Percentiles rank a stretch among this genome's conserved stretches.
phyloP scores from a whole-genome alignment of 176 grass and related monocot genomes.

The Hordeum vulgare region DNA sequence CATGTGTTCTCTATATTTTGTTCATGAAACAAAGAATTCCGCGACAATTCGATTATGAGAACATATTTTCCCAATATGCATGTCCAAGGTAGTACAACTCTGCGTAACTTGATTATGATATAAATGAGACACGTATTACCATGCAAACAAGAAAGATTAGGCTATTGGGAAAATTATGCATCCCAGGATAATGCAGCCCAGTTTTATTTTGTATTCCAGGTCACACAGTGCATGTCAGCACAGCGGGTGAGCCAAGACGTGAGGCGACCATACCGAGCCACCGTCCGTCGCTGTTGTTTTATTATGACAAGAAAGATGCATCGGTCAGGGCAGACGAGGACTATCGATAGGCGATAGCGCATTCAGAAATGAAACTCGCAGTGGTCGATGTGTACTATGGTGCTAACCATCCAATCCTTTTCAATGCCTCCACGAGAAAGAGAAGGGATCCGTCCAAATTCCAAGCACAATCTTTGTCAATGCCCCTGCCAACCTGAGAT shows the following conservation, averaged over 20 bases:
- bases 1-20: not conserved
- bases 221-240: conserved; percentile 26
- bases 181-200: not conserved
- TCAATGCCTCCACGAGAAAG: not conserved
- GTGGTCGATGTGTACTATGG: conserved; percentile 31
- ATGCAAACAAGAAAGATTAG: too few species aligned
- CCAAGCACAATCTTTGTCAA: conserved; percentile 5
- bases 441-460: not conserved
- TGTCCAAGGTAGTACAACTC: not conserved
- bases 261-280: conserved; percentile 34
- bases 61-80: not conserved
- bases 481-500: not conserved
- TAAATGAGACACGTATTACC: too few species aligned
- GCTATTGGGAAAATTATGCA: too few species aligned
- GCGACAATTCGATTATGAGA: not conserved
- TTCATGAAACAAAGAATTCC: not conserved
- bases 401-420: conserved; percentile 19
- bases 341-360: conserved; percentile 37
- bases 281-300: conserved; percentile 42
- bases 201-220: not conserved
- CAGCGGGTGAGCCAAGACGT: conserved; percentile 22
- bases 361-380: conserved; percentile 19
- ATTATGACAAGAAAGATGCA: conserved; percentile 28
- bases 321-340: conserved; percentile 15
- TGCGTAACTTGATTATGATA: too few species aligned